Percentiles rank a stretch among this genome's conserved stretches.
Evolutionary conservation across 208 protist species (phyloP).

Genomic region (Wallacemonas sp.): DNA sequence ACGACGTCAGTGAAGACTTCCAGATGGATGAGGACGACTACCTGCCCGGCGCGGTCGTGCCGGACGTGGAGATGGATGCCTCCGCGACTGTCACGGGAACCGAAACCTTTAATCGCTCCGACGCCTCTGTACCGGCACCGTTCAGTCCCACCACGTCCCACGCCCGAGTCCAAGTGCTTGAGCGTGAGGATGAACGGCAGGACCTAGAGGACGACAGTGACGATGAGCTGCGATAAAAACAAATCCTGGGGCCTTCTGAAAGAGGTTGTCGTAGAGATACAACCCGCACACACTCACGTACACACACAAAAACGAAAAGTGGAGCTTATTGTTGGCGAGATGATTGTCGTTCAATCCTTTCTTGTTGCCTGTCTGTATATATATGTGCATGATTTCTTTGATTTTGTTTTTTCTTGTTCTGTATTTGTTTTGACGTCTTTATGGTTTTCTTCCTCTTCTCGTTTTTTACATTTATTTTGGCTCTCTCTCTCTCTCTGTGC

Average conservation of each 20-base stretch:
- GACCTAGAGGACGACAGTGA: not conserved
- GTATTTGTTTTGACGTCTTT: not conserved
- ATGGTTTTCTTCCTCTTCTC: not conserved
- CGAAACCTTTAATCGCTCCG: not conserved
- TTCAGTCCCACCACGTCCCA: not conserved
- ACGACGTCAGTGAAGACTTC: constrained; percentile 13
- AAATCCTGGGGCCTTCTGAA: too few species aligned
- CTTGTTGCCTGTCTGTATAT: not conserved
- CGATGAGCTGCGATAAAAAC: constrained; percentile 1
- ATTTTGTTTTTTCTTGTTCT: constrained; percentile 10
- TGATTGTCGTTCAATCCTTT: not conserved
- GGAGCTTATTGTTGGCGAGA: not conserved
- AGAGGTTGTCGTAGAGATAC: too few species aligned
- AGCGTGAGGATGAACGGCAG: constrained; percentile 16
- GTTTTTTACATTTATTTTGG: not conserved
- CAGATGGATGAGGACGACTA: constrained; percentile 17
- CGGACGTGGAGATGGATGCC: not conserved
- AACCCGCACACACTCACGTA: not conserved
- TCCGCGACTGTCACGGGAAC: not conserved
- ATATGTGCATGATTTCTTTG: not conserved
- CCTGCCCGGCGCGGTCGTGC: not conserved
- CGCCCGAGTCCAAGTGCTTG: constrained; percentile 11
- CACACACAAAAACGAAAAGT: not conserved
- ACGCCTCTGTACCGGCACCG: not conserved
- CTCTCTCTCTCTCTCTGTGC: not conserved